phyloP scores from a whole-genome alignment of 192 early-diverging fungal genomes.

The Backusella sp. region DNA sequence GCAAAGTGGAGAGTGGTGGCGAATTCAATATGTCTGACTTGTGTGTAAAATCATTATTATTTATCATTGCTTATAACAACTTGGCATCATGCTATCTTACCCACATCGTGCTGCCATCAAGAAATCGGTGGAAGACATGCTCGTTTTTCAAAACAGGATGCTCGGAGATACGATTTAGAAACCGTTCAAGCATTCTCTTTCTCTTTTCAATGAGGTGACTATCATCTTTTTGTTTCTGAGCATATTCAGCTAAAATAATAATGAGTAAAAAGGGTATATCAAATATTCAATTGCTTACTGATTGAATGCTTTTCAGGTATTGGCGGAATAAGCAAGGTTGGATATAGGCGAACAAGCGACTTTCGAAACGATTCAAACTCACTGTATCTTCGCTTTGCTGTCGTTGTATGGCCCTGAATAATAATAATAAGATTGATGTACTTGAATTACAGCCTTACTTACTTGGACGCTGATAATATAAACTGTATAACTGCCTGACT shows the following conservation, averaged over 20 bases:
- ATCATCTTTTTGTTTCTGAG: conserved; percentile 84
- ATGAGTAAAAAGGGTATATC: background rate
- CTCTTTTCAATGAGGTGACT: conserved; percentile 80
- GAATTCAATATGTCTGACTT: conserved; percentile 67
- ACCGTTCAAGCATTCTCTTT: conserved; percentile 88
- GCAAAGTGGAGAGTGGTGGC: conserved; percentile 60
- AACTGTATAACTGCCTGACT: background rate
- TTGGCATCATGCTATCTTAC: conserved; percentile 21
- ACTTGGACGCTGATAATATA: background rate
- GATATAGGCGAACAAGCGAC: conserved; percentile 73
- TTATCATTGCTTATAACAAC: too few relatives aligned
- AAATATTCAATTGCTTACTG: conserved; percentile 41
- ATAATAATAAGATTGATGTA: background rate
- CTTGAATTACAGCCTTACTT: background rate
- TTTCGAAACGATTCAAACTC: conserved; percentile 91
- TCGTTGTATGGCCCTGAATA: background rate
- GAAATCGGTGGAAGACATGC: conserved; percentile 87
- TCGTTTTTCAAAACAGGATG: conserved; percentile 84
- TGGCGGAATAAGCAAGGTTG: conserved; percentile 84
- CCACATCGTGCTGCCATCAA: conserved; percentile 75
- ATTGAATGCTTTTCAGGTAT: conserved; percentile 97
- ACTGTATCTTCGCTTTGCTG: conserved; percentile 69
- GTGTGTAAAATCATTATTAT: background rate
- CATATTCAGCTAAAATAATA: conserved; percentile 49
- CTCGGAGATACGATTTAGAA: conserved; percentile 82